Percentiles rank a stretch among this genome's conserved stretches.
Conservation (phyloP, 345 rosid genomes). For the Toxicodendron radicans region DNA sequence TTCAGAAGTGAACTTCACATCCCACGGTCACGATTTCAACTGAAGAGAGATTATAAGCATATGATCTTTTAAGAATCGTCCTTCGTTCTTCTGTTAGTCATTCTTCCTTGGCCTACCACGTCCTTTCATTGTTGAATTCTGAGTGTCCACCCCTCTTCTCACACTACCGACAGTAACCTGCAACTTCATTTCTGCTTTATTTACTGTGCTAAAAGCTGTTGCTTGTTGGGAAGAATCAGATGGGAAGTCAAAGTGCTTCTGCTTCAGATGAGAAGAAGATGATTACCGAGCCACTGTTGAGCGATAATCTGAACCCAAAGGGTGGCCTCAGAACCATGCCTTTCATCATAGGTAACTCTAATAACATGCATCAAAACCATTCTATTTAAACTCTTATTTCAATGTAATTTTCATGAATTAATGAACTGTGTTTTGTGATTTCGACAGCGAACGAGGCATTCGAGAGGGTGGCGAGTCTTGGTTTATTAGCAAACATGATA, state of each 20-base stretch:
- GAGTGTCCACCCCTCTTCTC: too few species aligned
- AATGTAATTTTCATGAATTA: neutral
- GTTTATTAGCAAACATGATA: constrained; percentile 60
- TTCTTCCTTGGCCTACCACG: too few species aligned
- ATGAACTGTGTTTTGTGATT: neutral
- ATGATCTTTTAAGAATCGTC: too few species aligned
- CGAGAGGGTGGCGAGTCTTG: constrained; percentile 56
- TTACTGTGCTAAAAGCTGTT: too few species aligned
- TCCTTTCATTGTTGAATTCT: too few species aligned
- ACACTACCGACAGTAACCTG: too few species aligned
- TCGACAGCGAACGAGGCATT: constrained; percentile 56
- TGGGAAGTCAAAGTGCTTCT: constrained; percentile 9
- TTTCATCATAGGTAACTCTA: constrained; percentile 54
- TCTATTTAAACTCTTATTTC: neutral
- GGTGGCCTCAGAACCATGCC: constrained; percentile 55
- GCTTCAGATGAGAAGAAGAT: constrained; percentile 12
- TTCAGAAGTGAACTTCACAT: too few species aligned
- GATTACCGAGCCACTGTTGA: constrained; percentile 34
- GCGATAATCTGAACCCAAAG: constrained; percentile 15
- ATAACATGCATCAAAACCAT: neutral
- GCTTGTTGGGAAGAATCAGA: neutral
- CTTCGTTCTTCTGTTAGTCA: too few species aligned
- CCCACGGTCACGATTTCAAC: too few species aligned
- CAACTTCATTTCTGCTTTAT: too few species aligned
- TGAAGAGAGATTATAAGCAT: too few species aligned